Evolutionary conservation across 805 yeast genomes (phyloP), one percentile per base, ranked within the genome.

Genomic region (Kodamaea hsintzibuensis): DNA sequence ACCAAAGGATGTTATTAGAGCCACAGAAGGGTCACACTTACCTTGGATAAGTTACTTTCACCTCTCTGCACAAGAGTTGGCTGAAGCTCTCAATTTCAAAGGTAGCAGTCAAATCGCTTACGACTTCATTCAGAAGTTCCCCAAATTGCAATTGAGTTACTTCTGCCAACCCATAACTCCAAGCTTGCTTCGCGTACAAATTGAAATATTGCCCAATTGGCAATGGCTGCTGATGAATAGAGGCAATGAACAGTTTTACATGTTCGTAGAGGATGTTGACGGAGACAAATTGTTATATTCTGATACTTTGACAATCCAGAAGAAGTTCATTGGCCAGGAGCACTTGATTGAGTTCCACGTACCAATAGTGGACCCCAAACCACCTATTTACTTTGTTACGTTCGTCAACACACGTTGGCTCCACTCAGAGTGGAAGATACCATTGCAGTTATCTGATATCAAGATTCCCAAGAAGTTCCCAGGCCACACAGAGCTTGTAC

Each of bases 331-430:
- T n/a, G 71, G 76, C 10, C 73, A 80, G 27, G 84, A 82, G 25
- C 86, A 85, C 57, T 60, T 78, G 18, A 47, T 91, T 1, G 91
- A 86, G 37, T 83, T 91, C 59, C 79, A 88, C 0, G 82, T 92
- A 2, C 82, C 88, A 0, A 53, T 85, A 0, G 52, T 71, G 3
- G 84, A 81, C 4, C 88, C 92, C 0, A 45, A 67, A 1, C 81
- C 79, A 38, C 97, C 97, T 0, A 85, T 83, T 60, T 84, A 87
- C 58, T 90, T 88, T 67, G 79, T 91, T 3, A 77, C 87, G 0
- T 67, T 92, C 10, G 69, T 88, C 1, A 90, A 96, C 54, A 96
- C 92, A 54, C 82, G 78, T 55, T 95, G 98, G 99, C 70, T 91
- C 3, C 92, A 89, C 57, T 83, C 91, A 54, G 89, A 82, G 52